A percentile compares a stretch with the other conserved stretches of the same genome.
Conservation (phyloP, 108 stramenopile genomes). For the Pseudonitzschia delicatissima region DNA sequence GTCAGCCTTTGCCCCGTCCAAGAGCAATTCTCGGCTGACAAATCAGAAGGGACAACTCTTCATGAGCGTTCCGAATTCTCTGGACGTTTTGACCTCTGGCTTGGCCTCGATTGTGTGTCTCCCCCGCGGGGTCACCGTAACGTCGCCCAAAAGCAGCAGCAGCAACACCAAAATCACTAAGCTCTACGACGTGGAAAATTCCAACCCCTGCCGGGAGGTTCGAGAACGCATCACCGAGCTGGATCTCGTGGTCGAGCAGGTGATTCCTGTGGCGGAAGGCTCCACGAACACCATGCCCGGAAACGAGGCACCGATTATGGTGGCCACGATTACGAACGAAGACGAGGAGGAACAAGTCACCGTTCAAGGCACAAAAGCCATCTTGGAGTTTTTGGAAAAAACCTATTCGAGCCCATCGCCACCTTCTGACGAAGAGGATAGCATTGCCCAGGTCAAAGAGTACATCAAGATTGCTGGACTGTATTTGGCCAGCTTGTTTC, state of each 20-base stretch:
- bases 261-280: conserved; percentile 39
- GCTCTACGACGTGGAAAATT: conserved; percentile 64
- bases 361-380: conserved; percentile 42
- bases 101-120: conserved; percentile 46
- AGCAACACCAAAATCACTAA: conserved; percentile 10
- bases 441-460: conserved; percentile 11
- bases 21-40: no score
- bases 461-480: conserved; percentile 6
- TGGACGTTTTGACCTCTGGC: conserved; percentile 74
- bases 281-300: conserved; percentile 18
- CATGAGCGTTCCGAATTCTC: conserved; percentile 47
- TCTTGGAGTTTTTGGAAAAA: conserved; percentile 52
- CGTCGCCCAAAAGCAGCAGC: conserved; percentile 9
- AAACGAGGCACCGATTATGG: conserved; percentile 37
- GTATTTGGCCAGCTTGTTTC: conserved; percentile 18
- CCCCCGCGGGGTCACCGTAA: conserved; percentile 23
- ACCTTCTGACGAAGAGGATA: neutral
- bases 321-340: conserved; percentile 23
- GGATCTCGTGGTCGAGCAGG: conserved; percentile 66
- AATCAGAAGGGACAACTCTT: no score
- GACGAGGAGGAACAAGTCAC: conserved; percentile 16
- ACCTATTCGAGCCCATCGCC: conserved; percentile 20
- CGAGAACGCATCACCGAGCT: conserved; percentile 83
- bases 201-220: conserved; percentile 52
- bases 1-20: no score